A percentile compares a stretch with the other conserved stretches of the same genome.
phyloP scores from a whole-genome alignment of 306 rosid genomes.

The Ormosia semicastrata region DNA sequence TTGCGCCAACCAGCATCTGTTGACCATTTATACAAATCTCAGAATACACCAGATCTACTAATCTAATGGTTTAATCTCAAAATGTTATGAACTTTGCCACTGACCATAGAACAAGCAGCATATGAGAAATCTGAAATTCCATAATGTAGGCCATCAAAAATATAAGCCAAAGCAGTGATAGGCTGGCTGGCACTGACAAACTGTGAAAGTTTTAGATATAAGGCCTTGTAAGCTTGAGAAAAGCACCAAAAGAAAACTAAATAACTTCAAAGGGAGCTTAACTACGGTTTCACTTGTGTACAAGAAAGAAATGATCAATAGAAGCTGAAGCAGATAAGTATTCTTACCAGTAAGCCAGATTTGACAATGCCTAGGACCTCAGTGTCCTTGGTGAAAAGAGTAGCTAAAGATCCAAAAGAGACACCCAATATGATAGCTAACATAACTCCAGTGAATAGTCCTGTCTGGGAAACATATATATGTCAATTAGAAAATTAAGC shows the following conservation, averaged over 20 bases:
- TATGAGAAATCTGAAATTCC: constrained; percentile 22
- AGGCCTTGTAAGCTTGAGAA: background rate
- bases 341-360: constrained; percentile 14
- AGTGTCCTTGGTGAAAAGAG: constrained; percentile 9
- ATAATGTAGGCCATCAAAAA: constrained; percentile 22
- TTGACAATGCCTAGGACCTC: constrained; percentile 13
- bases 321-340: background rate
- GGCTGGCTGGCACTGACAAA: constrained; percentile 23
- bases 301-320: background rate
- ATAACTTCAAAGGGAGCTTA: background rate
- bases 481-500: background rate
- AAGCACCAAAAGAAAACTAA: background rate
- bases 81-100: background rate
- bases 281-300: background rate
- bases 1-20: constrained; percentile 12
- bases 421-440: constrained; percentile 9
- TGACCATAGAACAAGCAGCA: constrained; percentile 21
- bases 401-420: constrained; percentile 19
- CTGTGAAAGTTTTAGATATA: background rate
- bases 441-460: background rate
- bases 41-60: background rate
- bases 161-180: constrained; percentile 19
- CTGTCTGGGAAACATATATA: background rate
- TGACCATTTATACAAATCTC: background rate
- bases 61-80: background rate